Conservation (phyloP, 2,329 filamentous ascomycete genomes). For the Claviceps pazoutovae region DNA sequence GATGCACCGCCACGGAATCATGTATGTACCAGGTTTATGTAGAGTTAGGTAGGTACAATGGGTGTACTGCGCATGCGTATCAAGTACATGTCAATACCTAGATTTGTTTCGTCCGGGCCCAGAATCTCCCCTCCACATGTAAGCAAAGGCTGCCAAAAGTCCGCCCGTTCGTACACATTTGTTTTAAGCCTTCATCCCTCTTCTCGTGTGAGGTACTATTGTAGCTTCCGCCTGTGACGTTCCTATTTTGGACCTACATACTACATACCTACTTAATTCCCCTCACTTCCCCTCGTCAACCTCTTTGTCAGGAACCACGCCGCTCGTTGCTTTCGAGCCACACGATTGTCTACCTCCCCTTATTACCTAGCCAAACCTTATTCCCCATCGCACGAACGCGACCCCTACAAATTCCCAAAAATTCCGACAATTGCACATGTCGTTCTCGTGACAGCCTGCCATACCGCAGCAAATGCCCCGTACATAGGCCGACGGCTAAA, state of each 20-base stretch:
- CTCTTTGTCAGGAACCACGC: neutral
- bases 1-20: too few species aligned
- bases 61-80: too few species aligned
- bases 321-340: neutral
- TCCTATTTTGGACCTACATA: neutral
- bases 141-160: neutral
- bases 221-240: neutral
- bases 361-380: neutral
- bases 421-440: conserved; percentile 1
- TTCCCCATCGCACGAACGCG: neutral
- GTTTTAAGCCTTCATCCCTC: neutral
- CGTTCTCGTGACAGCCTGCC: neutral
- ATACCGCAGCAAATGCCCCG: neutral
- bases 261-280: neutral
- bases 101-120: too few species aligned
- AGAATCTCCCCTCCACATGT: neutral
- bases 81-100: too few species aligned
- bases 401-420: neutral
- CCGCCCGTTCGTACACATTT: neutral
- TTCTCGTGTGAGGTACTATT: neutral
- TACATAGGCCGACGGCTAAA: neutral
- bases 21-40: too few species aligned
- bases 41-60: too few species aligned
- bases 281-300: neutral
- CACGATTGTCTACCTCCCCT: neutral